phyloP scores from a whole-genome alignment of 192 early-diverging fungal species.

The Mortierella alpina region DNA sequence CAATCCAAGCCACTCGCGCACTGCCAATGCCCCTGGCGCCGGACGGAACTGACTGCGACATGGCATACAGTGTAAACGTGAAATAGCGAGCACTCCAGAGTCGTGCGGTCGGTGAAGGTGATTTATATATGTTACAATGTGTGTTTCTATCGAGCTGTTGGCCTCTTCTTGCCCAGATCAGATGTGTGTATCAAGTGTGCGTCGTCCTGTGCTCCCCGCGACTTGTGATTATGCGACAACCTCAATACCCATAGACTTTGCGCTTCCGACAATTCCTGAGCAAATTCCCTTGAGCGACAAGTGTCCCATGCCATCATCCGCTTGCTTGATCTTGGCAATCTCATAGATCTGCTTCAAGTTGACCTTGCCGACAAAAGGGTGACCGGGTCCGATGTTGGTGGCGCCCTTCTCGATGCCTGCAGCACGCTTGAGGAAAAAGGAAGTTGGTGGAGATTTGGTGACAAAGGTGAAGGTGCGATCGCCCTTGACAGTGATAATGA shows the following conservation, averaged over 20 bases:
- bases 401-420: constrained; percentile 91
- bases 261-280: constrained; percentile 78
- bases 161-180: not conserved
- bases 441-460: constrained; percentile 87
- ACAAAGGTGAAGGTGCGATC: constrained; percentile 94
- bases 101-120: too few relatives aligned
- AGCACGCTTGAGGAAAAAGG: constrained; percentile 88
- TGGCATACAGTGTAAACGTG: too few relatives aligned
- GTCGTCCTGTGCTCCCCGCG: not conserved
- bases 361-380: constrained; percentile 75
- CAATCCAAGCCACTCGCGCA: constrained; percentile 13
- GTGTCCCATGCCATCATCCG: constrained; percentile 82
- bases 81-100: too few relatives aligned
- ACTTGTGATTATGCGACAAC: constrained; percentile 77
- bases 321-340: constrained; percentile 90
- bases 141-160: too few relatives aligned
- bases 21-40: not conserved
- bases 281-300: constrained; percentile 76
- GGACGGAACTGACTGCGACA: too few relatives aligned
- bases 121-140: too few relatives aligned
- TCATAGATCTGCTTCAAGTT: constrained; percentile 95
- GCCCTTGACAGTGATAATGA: constrained; percentile 86
- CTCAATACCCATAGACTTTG: constrained; percentile 85
- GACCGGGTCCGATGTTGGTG: constrained; percentile 78
- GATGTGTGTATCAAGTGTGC: not conserved